These are phyloP conservation scores for Penicillium paneum DNA, from an alignment of 2,329 filamentous ascomycete genomes.

Conservation along the genomic window DNA sequence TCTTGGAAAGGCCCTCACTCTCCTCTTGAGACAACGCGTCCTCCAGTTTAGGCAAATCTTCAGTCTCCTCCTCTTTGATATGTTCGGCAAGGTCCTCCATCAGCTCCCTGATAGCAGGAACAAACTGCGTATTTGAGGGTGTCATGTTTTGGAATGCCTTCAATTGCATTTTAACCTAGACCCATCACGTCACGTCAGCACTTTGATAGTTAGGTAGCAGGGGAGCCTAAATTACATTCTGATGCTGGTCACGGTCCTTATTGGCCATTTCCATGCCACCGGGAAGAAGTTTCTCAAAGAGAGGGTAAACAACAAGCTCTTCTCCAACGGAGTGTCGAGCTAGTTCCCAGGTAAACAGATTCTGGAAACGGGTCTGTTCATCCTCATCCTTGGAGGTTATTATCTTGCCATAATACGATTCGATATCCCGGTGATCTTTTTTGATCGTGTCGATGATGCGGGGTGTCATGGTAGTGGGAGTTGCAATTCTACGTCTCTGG, in stretches of 20 bases:
- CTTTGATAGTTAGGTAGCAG: neutral
- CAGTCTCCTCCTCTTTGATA: slow-evolving; percentile 50
- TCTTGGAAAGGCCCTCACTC: slow-evolving; percentile 37
- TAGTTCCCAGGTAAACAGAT: slow-evolving; percentile 51
- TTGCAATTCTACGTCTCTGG: slow-evolving; percentile 2
- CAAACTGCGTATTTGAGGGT: slow-evolving; percentile 40
- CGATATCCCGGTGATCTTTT: slow-evolving; percentile 40
- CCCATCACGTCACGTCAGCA: neutral
- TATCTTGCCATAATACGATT: slow-evolving; percentile 43
- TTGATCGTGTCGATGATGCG: slow-evolving; percentile 35
- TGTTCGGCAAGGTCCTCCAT: slow-evolving; percentile 45
- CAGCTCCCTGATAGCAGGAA: slow-evolving; percentile 41
- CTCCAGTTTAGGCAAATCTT: slow-evolving; percentile 51
- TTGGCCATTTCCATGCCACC: slow-evolving; percentile 46
- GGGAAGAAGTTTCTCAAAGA: slow-evolving; percentile 48
- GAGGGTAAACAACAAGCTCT: slow-evolving; percentile 53
- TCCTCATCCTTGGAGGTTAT: slow-evolving; percentile 38
- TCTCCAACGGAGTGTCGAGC: slow-evolving; percentile 51
- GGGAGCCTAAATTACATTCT: slow-evolving; percentile 13
- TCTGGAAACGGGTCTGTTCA: slow-evolving; percentile 39
- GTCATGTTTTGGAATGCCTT: slow-evolving; percentile 48
- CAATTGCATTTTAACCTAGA: slow-evolving; percentile 50
- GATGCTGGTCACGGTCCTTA: slow-evolving; percentile 48
- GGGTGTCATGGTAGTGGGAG: slow-evolving; percentile 4
- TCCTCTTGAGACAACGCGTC: slow-evolving; percentile 32